Evolutionary conservation across 805 yeast genomes (phyloP).

Genomic region (Sungouiozyma ichnusensis): DNA sequence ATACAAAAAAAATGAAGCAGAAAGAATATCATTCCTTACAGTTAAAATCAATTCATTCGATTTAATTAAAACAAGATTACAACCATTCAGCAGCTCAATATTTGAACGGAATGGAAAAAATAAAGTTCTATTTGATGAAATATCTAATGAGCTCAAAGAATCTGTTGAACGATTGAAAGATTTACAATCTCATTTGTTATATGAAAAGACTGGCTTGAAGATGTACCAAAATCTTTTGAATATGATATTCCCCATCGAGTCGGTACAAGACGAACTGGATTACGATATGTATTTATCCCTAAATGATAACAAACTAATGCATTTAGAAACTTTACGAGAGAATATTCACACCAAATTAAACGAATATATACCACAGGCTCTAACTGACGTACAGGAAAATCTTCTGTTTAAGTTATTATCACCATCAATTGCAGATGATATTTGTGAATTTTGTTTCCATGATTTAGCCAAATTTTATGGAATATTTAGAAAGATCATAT

Average conservation of each 20-base stretch:
- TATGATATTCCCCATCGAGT: constrained; percentile 56
- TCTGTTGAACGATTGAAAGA: constrained; percentile 28
- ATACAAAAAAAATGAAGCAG: constrained; percentile 19
- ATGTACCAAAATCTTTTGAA: constrained; percentile 54
- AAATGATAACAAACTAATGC: constrained; percentile 42
- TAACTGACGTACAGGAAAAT: constrained; percentile 48
- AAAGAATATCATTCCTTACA: constrained; percentile 26
- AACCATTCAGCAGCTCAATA: constrained; percentile 30
- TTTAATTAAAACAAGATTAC: constrained; percentile 42
- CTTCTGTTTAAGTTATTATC: constrained; percentile 49
- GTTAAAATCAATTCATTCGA: constrained; percentile 52
- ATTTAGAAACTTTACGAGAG: constrained; percentile 34
- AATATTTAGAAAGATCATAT: constrained; percentile 29
- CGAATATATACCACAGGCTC: constrained; percentile 42
- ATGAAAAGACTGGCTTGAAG: constrained; percentile 44
- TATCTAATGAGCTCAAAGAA: constrained; percentile 29
- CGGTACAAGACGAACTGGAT: constrained; percentile 43
- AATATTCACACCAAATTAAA: constrained; percentile 37
- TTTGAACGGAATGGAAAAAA: constrained; percentile 22
- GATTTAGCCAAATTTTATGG: constrained; percentile 36
- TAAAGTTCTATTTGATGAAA: constrained; percentile 10
- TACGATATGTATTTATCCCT: constrained; percentile 56
- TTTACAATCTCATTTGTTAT: constrained; percentile 37
- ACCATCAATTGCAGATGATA: constrained; percentile 49
- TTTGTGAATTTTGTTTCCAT: constrained; percentile 40